Evolutionary conservation across 495 filamentous ascomycete species (phyloP), one percentile per base, ranked within the genome.

Genomic region (Articulospora tetracladia): DNA sequence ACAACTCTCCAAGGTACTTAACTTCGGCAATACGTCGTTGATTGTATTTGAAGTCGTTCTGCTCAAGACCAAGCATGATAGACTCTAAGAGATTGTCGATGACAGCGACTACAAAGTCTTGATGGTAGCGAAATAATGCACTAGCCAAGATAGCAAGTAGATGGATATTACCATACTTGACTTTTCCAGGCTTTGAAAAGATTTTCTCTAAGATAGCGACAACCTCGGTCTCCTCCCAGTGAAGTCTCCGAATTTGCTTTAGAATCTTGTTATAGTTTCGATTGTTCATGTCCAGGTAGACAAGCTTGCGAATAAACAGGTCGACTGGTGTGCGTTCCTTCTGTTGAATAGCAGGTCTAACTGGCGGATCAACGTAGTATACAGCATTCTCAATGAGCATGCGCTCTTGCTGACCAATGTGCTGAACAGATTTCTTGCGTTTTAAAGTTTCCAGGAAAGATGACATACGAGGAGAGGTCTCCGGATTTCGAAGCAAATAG

Each of bases 301-400:
- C 81, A 36, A 99, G 76, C 69, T 95, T 91, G 10, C 92, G 87
- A 57, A 99, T 86, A 69, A 93, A 99, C 27, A 94, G 79, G 68
- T 98, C 93, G 69, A 92, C 88, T 3, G 95, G 91, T 0, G 91
- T 95, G 52, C 93, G 84, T 72, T 99, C 93, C 70, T 98, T 98
- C 70, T 97, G 93, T 71, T 91, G 86, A 60, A 98, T 97, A 0
- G 94, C 94, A 46, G 93, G 88, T 58, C 95, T 84, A 68, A 94
- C 87, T 0, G 94, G 94, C 8, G 94, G 94, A 68, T 97, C 92
- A 53, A 99, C 94, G 69, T 96, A 98, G 72, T 99, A 99, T 60
- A 97, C 86, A 19, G 94, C 94, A 70, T 99, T 99, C 69, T 99
- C 94, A 64, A 99, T 93, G 15, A 97, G 84, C 90, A 99, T 97